These are phyloP conservation scores for Myxozyma geophila DNA, from an alignment of 805 yeast species.

Conservation along the genomic window DNA sequence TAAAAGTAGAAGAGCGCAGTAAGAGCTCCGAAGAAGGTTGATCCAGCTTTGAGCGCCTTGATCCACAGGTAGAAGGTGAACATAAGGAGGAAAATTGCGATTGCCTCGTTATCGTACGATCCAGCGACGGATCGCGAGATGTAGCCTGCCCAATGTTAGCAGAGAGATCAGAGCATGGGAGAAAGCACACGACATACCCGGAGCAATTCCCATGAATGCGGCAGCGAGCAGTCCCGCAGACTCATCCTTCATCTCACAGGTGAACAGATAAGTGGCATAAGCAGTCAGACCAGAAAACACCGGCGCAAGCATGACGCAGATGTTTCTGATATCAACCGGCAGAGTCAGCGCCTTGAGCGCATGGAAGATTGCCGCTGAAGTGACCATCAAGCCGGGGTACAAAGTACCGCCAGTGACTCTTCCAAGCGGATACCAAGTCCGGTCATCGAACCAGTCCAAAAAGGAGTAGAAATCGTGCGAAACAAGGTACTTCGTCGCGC, in stretches of 20 bases:
- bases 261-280: conserved; percentile 80
- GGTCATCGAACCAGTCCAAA: conserved; percentile 96
- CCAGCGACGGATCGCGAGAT: conserved; percentile 99
- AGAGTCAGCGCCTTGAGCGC: conserved; percentile 64
- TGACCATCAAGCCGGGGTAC: conserved; percentile 98
- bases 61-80: conserved; percentile 96
- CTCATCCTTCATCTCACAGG: conserved; percentile 86
- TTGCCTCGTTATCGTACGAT: conserved; percentile 97
- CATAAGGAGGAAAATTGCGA: conserved; percentile 94
- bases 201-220: conserved; percentile 94
- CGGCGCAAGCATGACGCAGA: conserved; percentile 95
- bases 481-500: conserved; percentile 94
- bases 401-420: conserved; percentile 98
- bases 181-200: conserved; percentile 73
- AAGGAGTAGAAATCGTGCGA: conserved; percentile 84
- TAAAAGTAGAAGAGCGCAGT: conserved; percentile 91
- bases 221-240: conserved; percentile 93
- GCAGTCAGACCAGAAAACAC: conserved; percentile 95
- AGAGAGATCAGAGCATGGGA: too few species aligned
- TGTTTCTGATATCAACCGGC: conserved; percentile 92
- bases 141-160: conserved; percentile 54
- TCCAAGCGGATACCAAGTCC: conserved; percentile 99
- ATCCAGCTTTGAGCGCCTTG: conserved; percentile 88
- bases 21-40: conserved; percentile 78
- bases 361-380: conserved; percentile 89